These are phyloP conservation scores for Vanrija pseudolonga DNA, from an alignment of 1,284 basidiomycete species.

Conservation along the genomic window DNA sequence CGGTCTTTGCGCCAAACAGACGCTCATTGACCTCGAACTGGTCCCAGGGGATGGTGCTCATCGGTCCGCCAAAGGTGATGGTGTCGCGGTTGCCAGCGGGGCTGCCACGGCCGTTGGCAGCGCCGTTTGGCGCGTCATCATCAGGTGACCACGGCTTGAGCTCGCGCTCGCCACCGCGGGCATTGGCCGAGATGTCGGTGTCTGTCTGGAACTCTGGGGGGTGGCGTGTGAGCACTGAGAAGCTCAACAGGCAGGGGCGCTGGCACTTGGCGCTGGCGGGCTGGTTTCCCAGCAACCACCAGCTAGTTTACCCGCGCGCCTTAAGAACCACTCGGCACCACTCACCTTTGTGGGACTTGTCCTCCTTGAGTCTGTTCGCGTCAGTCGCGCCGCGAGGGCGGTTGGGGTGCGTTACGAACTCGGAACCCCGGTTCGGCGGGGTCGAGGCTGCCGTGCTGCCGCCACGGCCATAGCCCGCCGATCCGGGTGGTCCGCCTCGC, in stretches of 20 bases:
- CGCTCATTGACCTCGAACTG: constrained; percentile 94
- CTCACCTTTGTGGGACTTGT: constrained; percentile 13
- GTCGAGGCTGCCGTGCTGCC: constrained; percentile 4
- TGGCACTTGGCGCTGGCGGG: no score
- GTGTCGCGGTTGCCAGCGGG: constrained; percentile 23
- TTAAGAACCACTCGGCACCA: background rate
- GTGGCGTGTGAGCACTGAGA: background rate
- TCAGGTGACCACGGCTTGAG: constrained; percentile 72
- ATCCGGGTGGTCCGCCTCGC: constrained; percentile 38
- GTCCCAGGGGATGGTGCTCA: constrained; percentile 64
- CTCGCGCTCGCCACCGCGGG: constrained; percentile 61
- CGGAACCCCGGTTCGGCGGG: constrained; percentile 10
- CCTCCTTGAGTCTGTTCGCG: constrained; percentile 5
- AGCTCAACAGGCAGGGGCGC: background rate
- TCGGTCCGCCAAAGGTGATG: constrained; percentile 40
- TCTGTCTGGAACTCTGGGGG: constrained; percentile 78
- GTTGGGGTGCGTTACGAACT: background rate
- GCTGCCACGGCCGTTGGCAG: constrained; percentile 18
- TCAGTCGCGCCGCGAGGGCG: background rate
- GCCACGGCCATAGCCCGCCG: constrained; percentile 19
- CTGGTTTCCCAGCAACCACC: no score
- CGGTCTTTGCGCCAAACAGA: constrained; percentile 84
- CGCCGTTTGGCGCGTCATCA: constrained; percentile 23
- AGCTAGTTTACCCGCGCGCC: background rate
- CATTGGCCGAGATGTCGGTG: constrained; percentile 66